Evolutionary conservation across 2,329 filamentous ascomycete species (phyloP).

Genomic region (Sporothrix pseudoabietina): DNA sequence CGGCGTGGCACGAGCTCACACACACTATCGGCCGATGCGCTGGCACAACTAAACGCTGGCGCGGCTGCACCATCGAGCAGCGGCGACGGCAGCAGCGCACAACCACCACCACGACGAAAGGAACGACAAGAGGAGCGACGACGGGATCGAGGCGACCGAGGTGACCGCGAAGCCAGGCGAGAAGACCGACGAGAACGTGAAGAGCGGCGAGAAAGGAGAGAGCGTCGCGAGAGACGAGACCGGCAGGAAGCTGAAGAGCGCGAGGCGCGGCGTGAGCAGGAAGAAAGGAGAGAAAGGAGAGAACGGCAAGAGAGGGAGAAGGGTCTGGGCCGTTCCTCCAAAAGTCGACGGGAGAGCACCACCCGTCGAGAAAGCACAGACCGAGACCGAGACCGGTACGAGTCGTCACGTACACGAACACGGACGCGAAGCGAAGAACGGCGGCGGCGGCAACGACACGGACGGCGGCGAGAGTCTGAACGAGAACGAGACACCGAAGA

Average conservation of each 20-base stretch:
- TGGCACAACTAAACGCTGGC: constrained; percentile 37
- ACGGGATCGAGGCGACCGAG: constrained; percentile 40
- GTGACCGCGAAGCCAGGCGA: constrained; percentile 23
- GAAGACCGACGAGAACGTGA: not conserved
- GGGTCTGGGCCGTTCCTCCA: not conserved
- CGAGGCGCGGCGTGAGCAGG: constrained; percentile 25
- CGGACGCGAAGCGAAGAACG: constrained; percentile 1
- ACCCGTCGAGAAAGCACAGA: constrained; percentile 26
- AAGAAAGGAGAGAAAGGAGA: constrained; percentile 22
- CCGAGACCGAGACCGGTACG: constrained; percentile 26
- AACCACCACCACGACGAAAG: constrained; percentile 41
- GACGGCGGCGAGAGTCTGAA: constrained; percentile 34
- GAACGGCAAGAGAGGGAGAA: constrained; percentile 21
- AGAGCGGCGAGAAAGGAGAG: constrained; percentile 24
- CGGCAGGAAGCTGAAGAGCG: constrained; percentile 29
- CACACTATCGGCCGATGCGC: constrained; percentile 38
- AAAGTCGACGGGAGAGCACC: constrained; percentile 22
- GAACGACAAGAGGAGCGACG: constrained; percentile 38
- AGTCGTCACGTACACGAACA: not conserved
- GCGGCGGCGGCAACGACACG: constrained; percentile 38
- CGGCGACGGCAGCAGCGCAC: constrained; percentile 9
- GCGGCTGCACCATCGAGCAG: not conserved
- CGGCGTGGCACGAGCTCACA: constrained; percentile 32
- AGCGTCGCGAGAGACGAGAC: constrained; percentile 32
- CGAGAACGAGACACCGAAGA: constrained; percentile 24